phyloP scores from a whole-genome alignment of 2,329 filamentous ascomycete species.

The Magnaporthiopsis incrustans region DNA sequence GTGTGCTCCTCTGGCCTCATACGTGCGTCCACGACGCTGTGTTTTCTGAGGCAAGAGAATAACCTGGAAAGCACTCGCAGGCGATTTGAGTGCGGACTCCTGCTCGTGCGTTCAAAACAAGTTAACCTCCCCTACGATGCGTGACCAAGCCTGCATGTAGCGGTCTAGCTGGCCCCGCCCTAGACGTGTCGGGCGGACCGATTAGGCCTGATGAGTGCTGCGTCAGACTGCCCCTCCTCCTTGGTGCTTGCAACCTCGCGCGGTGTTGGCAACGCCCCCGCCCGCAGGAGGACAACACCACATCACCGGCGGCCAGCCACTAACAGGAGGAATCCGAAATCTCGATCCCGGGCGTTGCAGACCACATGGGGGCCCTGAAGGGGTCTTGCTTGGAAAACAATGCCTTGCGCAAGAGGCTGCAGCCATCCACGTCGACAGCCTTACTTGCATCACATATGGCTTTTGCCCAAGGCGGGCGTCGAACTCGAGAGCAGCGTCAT shows the following conservation, averaged over 20 bases:
- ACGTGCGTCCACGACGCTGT: background rate
- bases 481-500: background rate
- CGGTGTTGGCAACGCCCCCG: background rate
- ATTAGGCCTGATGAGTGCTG: background rate
- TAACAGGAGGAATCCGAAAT: background rate
- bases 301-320: background rate
- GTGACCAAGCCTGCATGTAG: background rate
- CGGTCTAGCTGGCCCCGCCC: background rate
- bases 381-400: background rate
- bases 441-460: background rate
- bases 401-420: conserved; percentile 5
- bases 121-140: background rate
- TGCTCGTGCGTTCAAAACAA: background rate
- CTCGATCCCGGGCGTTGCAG: background rate
- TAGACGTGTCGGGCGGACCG: background rate
- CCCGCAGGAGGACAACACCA: background rate
- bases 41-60: background rate
- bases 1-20: background rate
- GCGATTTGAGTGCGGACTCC: background rate
- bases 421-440: background rate
- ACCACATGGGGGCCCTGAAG: background rate
- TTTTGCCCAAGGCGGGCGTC: background rate
- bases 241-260: background rate
- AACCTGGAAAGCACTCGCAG: background rate
- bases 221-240: background rate